phyloP scores from a whole-genome alignment of 495 filamentous ascomycete genomes.

The Pseudotulostoma volvatum region DNA sequence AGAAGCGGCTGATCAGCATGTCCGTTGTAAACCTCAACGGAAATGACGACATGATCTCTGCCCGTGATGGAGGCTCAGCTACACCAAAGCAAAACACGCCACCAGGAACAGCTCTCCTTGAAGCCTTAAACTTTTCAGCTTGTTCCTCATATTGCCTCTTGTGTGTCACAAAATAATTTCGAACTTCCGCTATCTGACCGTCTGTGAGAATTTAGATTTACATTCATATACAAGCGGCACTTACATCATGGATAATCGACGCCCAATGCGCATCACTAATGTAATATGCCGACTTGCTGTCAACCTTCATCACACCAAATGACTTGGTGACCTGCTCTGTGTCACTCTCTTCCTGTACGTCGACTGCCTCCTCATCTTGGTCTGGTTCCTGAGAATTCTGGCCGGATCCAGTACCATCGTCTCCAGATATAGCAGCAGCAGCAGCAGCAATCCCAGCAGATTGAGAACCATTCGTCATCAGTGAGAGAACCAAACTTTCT shows the following conservation, averaged over 20 bases:
- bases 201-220: not conserved
- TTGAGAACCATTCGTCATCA: conserved; percentile 84
- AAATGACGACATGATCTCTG: conserved; percentile 63
- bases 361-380: conserved; percentile 35
- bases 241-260: conserved; percentile 64
- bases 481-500: conserved; percentile 81
- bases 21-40: conserved; percentile 69
- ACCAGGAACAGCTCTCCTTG: conserved; percentile 42
- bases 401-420: conserved; percentile 35
- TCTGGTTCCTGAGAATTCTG: conserved; percentile 32
- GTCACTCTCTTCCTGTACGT: conserved; percentile 55
- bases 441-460: conserved; percentile 47
- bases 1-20: conserved; percentile 58
- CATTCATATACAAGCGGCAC: conserved; percentile 7
- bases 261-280: conserved; percentile 86
- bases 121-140: conserved; percentile 42
- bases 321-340: conserved; percentile 74
- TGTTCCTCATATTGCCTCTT: conserved; percentile 55
- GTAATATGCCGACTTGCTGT: conserved; percentile 72
- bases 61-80: conserved; percentile 44
- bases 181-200: conserved; percentile 73
- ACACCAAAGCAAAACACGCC: conserved; percentile 63
- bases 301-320: conserved; percentile 76
- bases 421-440: conserved; percentile 44
- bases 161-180: conserved; percentile 64